Conservation (phyloP, 192 early-diverging fungal genomes). For the Allomyces macrogynus region DNA sequence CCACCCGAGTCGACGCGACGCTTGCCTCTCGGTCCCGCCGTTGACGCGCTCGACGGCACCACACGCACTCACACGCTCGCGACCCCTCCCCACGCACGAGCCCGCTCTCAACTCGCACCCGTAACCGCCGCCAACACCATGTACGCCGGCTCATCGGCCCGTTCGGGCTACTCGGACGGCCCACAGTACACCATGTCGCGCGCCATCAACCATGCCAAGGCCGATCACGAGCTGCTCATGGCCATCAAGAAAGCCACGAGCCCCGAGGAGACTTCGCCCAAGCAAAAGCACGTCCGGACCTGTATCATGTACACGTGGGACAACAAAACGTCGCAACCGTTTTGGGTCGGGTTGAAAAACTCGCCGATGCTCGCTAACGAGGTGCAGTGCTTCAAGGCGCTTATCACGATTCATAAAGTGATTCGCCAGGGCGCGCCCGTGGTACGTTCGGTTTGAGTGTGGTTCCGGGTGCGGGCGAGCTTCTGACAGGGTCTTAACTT, state of each 20-base stretch:
- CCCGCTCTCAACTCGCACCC: no score
- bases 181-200: conserved; percentile 8
- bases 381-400: conserved; percentile 86
- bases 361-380: conserved; percentile 79
- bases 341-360: conserved; percentile 72
- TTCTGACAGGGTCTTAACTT: not conserved
- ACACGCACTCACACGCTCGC: no score
- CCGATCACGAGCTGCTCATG: conserved; percentile 65
- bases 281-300: conserved; percentile 87
- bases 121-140: no score
- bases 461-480: not conserved
- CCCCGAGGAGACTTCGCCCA: conserved; percentile 77
- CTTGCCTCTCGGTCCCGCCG: no score
- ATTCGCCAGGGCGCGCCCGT: conserved; percentile 74
- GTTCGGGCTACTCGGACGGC: no score
- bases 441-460: conserved; percentile 17
- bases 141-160: no score
- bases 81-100: no score
- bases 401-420: conserved; percentile 88
- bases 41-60: no score
- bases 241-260: conserved; percentile 81
- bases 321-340: conserved; percentile 57
- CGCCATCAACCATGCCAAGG: conserved; percentile 42
- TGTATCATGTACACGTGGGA: conserved; percentile 91
- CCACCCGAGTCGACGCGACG: no score